These are phyloP conservation scores for Cercospora beticola DNA, from an alignment of 2,329 filamentous ascomycete genomes.

Conservation along the genomic window DNA sequence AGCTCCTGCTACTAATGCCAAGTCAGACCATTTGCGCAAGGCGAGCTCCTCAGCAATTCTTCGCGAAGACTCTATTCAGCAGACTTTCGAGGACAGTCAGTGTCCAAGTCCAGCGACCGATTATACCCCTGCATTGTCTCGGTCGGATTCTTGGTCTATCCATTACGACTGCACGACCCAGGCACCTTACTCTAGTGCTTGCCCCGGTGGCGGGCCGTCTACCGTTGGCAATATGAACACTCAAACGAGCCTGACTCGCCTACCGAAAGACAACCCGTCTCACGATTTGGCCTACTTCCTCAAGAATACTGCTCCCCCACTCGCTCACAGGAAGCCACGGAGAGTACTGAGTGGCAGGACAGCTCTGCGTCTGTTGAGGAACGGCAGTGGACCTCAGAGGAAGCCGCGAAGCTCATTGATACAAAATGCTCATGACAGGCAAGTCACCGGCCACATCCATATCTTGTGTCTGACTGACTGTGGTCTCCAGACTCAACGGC, in stretches of 20 bases:
- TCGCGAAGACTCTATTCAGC: conserved; percentile 32
- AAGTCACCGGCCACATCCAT: conserved; percentile 9
- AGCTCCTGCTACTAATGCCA: conserved; percentile 16
- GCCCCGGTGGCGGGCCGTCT: conserved; percentile 16
- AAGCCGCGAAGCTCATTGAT: conserved; percentile 17
- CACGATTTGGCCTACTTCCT: conserved; percentile 43
- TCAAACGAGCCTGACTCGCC: conserved; percentile 31
- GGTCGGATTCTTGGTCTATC: conserved; percentile 33
- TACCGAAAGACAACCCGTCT: conserved; percentile 33
- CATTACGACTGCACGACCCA: conserved; percentile 34
- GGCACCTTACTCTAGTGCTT: conserved; percentile 29
- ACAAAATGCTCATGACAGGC: conserved; percentile 30
- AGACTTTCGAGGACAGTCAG: conserved; percentile 26
- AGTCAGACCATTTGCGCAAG: conserved; percentile 24
- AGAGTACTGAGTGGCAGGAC: conserved; percentile 33
- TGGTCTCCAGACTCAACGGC: conserved; percentile 19
- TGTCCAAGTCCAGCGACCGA: conserved; percentile 16
- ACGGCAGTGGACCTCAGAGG: conserved; percentile 13
- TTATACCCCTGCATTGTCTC: conserved; percentile 17
- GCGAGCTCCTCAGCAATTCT: conserved; percentile 31
- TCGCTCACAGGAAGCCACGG: conserved; percentile 31
- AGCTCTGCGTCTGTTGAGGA: conserved; percentile 36
- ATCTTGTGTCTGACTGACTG: conserved; percentile 17
- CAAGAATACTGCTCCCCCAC: conserved; percentile 39
- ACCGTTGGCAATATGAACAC: conserved; percentile 35